Conservation (phyloP, 331 rosid genomes). For the Malus hybrid region DNA sequence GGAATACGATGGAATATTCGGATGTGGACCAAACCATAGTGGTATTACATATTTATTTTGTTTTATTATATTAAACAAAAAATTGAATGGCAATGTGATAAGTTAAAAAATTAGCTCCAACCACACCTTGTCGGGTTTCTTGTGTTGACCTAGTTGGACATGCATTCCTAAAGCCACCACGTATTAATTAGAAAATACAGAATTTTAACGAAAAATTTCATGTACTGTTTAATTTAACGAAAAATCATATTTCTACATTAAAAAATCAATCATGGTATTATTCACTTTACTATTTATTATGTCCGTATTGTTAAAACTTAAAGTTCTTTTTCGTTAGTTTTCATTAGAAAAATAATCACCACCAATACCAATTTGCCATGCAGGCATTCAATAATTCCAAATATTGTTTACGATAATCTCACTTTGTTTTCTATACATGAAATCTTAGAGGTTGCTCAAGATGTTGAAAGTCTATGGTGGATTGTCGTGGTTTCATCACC, state of each 20-base stretch:
- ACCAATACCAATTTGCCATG: neutral
- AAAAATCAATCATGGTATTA: too few species aligned
- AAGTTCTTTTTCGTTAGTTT: too few species aligned
- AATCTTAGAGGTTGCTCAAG: neutral
- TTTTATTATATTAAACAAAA: slow-evolving; percentile 3
- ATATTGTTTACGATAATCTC: neutral
- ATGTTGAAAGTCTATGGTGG: neutral
- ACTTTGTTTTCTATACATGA: neutral
- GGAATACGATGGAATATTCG: slow-evolving; percentile 36
- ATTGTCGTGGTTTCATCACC: too few species aligned
- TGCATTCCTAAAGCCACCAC: too few species aligned
- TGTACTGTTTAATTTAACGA: too few species aligned
- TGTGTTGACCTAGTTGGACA: neutral
- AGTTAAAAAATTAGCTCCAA: slow-evolving; percentile 14
- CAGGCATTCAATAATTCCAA: too few species aligned
- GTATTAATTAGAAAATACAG: too few species aligned
- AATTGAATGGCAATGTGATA: neutral
- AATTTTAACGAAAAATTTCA: too few species aligned
- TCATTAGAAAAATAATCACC: neutral
- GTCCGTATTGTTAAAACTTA: too few species aligned
- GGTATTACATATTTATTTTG: neutral
- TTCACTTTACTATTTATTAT: too few species aligned
- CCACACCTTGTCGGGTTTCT: slow-evolving; percentile 15
- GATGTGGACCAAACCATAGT: slow-evolving; percentile 13
- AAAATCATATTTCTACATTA: too few species aligned